Base-by-base conservation (phyloP, 768 basidiomycete species). In the Naganishia vishniacii region DNA sequence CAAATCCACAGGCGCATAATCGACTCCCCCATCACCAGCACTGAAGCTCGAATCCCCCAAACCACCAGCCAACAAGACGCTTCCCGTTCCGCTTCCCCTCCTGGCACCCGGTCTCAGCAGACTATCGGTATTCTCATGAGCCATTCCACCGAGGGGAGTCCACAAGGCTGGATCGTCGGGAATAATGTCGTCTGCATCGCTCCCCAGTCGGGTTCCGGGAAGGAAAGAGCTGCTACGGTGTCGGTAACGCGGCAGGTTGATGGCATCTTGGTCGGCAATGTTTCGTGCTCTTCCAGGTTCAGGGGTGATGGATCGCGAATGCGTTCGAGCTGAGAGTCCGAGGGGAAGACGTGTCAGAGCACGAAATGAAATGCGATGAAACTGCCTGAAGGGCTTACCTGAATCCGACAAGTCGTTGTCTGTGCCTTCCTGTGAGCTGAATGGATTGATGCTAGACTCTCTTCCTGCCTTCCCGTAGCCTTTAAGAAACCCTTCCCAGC, bases 1-100 rank as follows among this genome's bases (percentile, higher is more conserved):
- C 32, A 56, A 40, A 56, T 56, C 53, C 1, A 56, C 53, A 25
- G 53, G 53, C 53, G 53, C 53, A 56, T 56, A 56, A 26, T 56
- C 32, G 11, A 40, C 53, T 29, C 53, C 53, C 7, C 37, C 53
- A 23, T 20, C 53, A 40, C 34, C 53, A 41, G 53, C 7, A 56
- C 53, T 56, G 40, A 56, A 56, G 23, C 53, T 56, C 32, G 53
- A 56, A 56, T 56, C 53, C 34, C 34, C 34, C 8, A 40, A 9
- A 3, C 53, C 53, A 15, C 53, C 53, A 6, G 53, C 53, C 18
- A 56, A 40, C 53, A 56, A 40, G 16, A 56, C 34, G 25, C 53
- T 56, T 13, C 34, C 23, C 13, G 32, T 37, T 5, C 49, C 49
- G 15, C 29, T 34, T n/a, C 49, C 49, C 16, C 49, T 26, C 32